phyloP scores from a whole-genome alignment of 257 asterid species.

The Verbascum thapsus region DNA sequence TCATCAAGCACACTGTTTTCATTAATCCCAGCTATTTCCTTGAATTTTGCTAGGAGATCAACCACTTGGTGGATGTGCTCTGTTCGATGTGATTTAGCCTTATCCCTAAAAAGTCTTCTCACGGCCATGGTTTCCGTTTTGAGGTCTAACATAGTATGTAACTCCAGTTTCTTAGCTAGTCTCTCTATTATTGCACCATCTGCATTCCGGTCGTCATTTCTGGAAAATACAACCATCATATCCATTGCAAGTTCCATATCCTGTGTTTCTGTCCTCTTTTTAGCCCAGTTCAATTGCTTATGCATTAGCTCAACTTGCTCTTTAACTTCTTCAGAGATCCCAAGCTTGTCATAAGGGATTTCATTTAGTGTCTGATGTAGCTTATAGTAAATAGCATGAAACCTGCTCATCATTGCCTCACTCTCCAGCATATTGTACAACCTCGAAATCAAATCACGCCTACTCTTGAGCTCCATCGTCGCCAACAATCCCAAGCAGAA shows the following conservation, averaged over 20 bases:
- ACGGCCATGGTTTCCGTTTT: constrained; percentile 50
- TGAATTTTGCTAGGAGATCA: constrained; percentile 45
- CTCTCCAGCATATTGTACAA: constrained; percentile 60
- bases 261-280: constrained; percentile 53
- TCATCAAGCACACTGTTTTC: constrained; percentile 44
- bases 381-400: constrained; percentile 49
- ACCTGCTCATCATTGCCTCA: constrained; percentile 53
- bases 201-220: constrained; percentile 42
- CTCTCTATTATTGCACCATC: constrained; percentile 55
- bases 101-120: constrained; percentile 40
- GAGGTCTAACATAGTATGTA: constrained; percentile 47
- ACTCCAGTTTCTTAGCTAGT: constrained; percentile 56
- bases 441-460: constrained; percentile 71
- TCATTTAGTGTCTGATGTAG: constrained; percentile 43
- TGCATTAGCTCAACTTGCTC: constrained; percentile 69
- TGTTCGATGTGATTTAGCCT: constrained; percentile 19
- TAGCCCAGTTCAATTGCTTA: constrained; percentile 58
- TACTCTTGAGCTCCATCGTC: constrained; percentile 69
- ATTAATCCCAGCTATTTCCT: constrained; percentile 52
- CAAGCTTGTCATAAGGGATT: constrained; percentile 48
- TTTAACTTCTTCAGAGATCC: constrained; percentile 63
- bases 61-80: constrained; percentile 41
- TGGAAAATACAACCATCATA: constrained; percentile 55
- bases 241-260: constrained; percentile 75
- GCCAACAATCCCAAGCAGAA: constrained; percentile 71